Conservation (phyloP, 2,329 filamentous ascomycete species). For the Sarocladium kiliense region DNA sequence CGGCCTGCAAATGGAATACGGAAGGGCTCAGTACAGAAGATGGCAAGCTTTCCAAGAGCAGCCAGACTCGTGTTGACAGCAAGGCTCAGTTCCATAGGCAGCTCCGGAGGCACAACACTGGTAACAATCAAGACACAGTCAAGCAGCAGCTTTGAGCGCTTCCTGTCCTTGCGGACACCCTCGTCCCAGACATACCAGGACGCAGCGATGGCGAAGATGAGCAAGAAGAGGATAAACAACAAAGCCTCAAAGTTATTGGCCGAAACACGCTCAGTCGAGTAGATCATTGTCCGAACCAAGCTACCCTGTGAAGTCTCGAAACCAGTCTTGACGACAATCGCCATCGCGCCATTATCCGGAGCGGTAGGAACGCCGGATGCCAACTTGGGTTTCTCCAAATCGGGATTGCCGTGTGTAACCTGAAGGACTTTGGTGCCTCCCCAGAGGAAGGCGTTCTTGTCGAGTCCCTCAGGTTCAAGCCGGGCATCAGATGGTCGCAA, state of each 20-base stretch:
- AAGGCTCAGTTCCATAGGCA: conserved; percentile 96
- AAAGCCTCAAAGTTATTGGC: conserved; percentile 95
- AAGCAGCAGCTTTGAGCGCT: conserved; percentile 92
- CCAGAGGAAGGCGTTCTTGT: conserved; percentile 96
- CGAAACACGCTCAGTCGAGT: conserved; percentile 97
- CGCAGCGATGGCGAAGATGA: conserved; percentile 92
- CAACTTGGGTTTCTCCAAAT: conserved; percentile 66
- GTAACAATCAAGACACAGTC: conserved; percentile 98
- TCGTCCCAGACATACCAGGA: conserved; percentile 99
- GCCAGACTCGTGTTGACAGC: conserved; percentile 97
- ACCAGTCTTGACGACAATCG: conserved; percentile 92
- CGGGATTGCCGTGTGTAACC: conserved; percentile 78
- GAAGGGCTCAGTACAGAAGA: conserved; percentile 99
- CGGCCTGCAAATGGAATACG: conserved; percentile 94
- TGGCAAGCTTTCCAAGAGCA: conserved; percentile 88
- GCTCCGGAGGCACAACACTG: conserved; percentile 94
- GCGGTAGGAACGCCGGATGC: conserved; percentile 74
- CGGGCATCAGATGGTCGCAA: conserved; percentile 75
- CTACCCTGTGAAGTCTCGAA: conserved; percentile 99
- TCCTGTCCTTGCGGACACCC: conserved; percentile 88
- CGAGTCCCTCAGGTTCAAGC: conserved; percentile 83
- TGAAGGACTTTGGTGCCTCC: conserved; percentile 97
- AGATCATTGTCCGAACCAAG: conserved; percentile 98
- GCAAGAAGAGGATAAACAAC: conserved; percentile 95
- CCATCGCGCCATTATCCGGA: conserved; percentile 90